Evolutionary conservation across 2,329 filamentous ascomycete genomes (phyloP).

Genomic region (Microcyclosporella mali): DNA sequence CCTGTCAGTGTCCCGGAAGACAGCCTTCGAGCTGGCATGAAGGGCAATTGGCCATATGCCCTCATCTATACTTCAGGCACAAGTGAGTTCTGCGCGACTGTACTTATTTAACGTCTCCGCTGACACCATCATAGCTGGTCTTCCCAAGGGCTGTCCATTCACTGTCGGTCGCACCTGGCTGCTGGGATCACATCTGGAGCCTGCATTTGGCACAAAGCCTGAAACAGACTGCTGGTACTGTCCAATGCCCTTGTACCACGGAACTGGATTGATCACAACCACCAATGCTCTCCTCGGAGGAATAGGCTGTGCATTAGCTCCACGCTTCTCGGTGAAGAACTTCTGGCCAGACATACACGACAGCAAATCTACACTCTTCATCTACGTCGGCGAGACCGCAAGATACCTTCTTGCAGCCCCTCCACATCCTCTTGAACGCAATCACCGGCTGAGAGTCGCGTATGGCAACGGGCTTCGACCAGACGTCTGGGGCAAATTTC

Average conservation of each 20-base stretch:
- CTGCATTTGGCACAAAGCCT: constrained; percentile 33
- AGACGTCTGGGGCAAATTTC: constrained; percentile 62
- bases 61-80: constrained; percentile 73
- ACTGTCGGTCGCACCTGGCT: constrained; percentile 46
- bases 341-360: constrained; percentile 70
- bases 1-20: constrained; percentile 23
- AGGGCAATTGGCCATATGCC: constrained; percentile 52
- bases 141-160: constrained; percentile 65
- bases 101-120: background rate
- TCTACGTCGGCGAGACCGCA: constrained; percentile 72
- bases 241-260: constrained; percentile 73
- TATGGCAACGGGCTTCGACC: constrained; percentile 62
- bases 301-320: constrained; percentile 55
- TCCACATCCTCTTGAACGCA: constrained; percentile 52
- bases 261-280: constrained; percentile 62
- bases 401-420: constrained; percentile 66
- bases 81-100: background rate
- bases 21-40: constrained; percentile 21
- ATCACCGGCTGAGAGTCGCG: constrained; percentile 53
- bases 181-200: constrained; percentile 30
- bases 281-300: constrained; percentile 51
- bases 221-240: constrained; percentile 66
- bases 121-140: constrained; percentile 53
- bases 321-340: constrained; percentile 59
- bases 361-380: constrained; percentile 61